Conservation (phyloP, 2,329 filamentous ascomycete species). For the Lizonia empirigonia region DNA sequence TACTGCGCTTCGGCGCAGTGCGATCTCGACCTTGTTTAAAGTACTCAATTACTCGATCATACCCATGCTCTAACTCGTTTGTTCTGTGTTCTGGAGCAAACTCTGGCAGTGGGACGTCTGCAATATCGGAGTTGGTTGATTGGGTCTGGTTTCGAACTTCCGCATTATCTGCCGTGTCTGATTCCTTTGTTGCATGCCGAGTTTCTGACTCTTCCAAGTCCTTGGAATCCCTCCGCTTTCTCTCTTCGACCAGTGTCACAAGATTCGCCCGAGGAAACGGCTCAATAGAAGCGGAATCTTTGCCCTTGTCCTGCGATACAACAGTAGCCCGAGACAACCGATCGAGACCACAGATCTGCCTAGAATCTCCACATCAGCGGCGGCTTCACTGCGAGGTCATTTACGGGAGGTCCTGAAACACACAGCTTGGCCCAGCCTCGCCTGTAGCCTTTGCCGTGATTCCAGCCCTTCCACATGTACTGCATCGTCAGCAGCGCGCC, state of each 20-base stretch:
- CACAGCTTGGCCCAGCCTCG: conserved; percentile 13
- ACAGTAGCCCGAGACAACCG: neutral
- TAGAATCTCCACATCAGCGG: conserved; percentile 1
- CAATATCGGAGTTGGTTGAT: neutral
- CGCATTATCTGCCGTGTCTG: neutral
- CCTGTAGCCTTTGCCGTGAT: conserved; percentile 5
- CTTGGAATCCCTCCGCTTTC: neutral
- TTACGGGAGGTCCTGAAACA: neutral
- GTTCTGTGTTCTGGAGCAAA: no score
- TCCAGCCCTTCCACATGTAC: conserved; percentile 15
- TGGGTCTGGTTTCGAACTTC: neutral
- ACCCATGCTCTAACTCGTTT: neutral
- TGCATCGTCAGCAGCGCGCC: neutral
- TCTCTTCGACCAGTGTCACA: neutral
- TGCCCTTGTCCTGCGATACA: neutral
- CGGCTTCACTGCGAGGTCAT: neutral
- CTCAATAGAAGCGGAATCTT: neutral
- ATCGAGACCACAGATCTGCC: neutral
- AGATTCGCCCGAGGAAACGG: neutral
- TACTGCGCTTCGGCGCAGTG: neutral
- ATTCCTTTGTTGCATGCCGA: neutral
- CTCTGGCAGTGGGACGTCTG: neutral
- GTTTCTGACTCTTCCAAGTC: neutral
- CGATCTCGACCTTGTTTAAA: neutral
- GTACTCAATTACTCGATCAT: neutral